These are phyloP conservation scores for Hortiboletus flavorubellus DNA, from an alignment of 768 basidiomycete genomes.

Conservation along the genomic window DNA sequence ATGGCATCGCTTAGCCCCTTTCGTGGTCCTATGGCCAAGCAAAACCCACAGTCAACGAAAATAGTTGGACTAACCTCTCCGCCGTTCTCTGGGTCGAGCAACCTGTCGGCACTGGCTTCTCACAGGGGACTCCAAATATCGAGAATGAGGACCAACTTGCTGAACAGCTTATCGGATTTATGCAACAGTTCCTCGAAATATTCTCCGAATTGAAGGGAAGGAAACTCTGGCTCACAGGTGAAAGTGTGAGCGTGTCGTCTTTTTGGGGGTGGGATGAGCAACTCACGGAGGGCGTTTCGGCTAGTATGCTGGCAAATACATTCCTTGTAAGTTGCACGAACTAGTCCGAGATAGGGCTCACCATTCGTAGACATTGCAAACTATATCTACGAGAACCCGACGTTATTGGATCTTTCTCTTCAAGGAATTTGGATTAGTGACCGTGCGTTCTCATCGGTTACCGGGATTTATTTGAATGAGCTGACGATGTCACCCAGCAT, in stretches of 20 bases:
- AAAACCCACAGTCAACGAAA: slow-evolving; percentile 58
- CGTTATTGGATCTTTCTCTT: slow-evolving; percentile 50
- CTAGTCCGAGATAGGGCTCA: not conserved
- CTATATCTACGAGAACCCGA: slow-evolving; percentile 62
- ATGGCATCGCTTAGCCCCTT: slow-evolving; percentile 48
- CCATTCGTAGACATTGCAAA: slow-evolving; percentile 61
- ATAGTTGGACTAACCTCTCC: slow-evolving; percentile 79
- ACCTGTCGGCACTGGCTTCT: slow-evolving; percentile 77
- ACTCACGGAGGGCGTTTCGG: not conserved
- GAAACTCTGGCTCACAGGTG: slow-evolving; percentile 67
- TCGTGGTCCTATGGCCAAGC: slow-evolving; percentile 64
- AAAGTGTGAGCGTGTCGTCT: slow-evolving; percentile 55
- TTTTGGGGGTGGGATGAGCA: not conserved
- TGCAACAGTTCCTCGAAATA: slow-evolving; percentile 73
- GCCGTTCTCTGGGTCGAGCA: slow-evolving; percentile 76
- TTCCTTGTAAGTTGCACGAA: slow-evolving; percentile 42
- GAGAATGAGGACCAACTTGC: slow-evolving; percentile 57
- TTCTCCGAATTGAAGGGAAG: slow-evolving; percentile 72
- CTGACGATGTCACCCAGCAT: slow-evolving; percentile 35
- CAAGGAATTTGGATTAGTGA: slow-evolving; percentile 73
- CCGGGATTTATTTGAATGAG: not conserved
- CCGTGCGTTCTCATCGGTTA: slow-evolving; percentile 42
- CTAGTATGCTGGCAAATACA: slow-evolving; percentile 73
- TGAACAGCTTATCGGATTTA: slow-evolving; percentile 51
- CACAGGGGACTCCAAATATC: slow-evolving; percentile 64